A percentile compares a stretch with the other conserved stretches of the same genome.
Conservation (phyloP, 2,329 filamentous ascomycete species). For the Fusarium nelsonii region DNA sequence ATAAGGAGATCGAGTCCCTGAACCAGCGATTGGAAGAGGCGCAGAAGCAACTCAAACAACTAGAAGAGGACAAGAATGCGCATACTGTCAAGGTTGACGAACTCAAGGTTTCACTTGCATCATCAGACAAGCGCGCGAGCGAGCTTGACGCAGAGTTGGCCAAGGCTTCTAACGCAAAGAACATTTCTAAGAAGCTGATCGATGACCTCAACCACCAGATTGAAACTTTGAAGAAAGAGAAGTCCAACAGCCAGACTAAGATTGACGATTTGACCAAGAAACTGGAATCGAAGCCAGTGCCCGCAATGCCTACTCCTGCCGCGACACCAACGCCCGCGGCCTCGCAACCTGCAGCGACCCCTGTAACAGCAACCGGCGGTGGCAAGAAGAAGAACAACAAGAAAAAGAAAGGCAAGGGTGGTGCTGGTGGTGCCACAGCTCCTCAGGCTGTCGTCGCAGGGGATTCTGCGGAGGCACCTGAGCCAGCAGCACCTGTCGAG, state of each 20-base stretch:
- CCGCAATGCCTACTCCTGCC: conserved; percentile 31
- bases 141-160: conserved; percentile 59
- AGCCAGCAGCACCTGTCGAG: conserved; percentile 51
- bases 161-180: conserved; percentile 56
- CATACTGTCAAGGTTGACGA: conserved; percentile 53
- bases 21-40: conserved; percentile 62
- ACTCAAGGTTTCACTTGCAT: conserved; percentile 53
- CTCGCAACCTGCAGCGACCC: conserved; percentile 44
- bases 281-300: conserved; percentile 51
- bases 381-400: conserved; percentile 76
- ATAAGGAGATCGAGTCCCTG: conserved; percentile 62
- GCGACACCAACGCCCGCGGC: conserved; percentile 43
- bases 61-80: conserved; percentile 55
- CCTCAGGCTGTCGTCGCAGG: conserved; percentile 50
- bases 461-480: conserved; percentile 54
- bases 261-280: conserved; percentile 59
- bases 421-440: conserved; percentile 60
- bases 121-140: conserved; percentile 51
- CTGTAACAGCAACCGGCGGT: conserved; percentile 43
- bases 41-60: conserved; percentile 59
- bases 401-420: conserved; percentile 89
- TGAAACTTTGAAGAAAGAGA: conserved; percentile 51
- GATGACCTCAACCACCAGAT: conserved; percentile 56
- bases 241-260: conserved; percentile 49
- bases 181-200: conserved; percentile 58